Percentiles rank a stretch among this genome's conserved stretches.
Evolutionary conservation across 148 eudicot species (phyloP).

Genomic region (Rhododendron griersonianum): DNA sequence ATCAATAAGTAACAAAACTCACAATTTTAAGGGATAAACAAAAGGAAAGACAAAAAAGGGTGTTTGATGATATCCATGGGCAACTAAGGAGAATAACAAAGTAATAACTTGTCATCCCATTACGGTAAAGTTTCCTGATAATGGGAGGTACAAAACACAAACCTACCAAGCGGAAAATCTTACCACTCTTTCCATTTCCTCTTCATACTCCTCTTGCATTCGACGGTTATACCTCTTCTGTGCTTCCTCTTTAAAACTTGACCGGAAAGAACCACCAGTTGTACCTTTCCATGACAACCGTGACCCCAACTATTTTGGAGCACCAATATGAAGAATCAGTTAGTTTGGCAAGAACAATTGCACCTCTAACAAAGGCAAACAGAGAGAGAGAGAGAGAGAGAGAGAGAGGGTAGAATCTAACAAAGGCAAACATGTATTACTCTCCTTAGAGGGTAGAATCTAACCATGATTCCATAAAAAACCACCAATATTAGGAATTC

Average conservation of each 20-base stretch:
- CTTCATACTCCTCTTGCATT: slow-evolving; percentile 94
- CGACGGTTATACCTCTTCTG: slow-evolving; percentile 77
- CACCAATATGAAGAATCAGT: slow-evolving; percentile 14
- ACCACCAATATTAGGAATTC: not conserved
- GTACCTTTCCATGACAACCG: slow-evolving; percentile 52
- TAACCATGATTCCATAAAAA: not conserved
- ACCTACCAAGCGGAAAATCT: slow-evolving; percentile 1
- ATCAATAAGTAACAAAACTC: not conserved
- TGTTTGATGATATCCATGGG: not conserved
- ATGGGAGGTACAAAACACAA: not conserved
- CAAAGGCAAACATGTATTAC: not conserved
- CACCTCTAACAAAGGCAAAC: not conserved
- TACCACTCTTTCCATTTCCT: slow-evolving; percentile 98
- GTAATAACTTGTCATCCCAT: not conserved
- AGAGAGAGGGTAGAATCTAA: not conserved
- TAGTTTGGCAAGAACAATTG: not conserved
- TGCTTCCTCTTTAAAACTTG: slow-evolving; percentile 82
- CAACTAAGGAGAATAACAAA: not conserved
- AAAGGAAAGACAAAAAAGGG: not conserved
- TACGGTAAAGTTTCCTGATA: not conserved
- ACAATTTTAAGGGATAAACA: not conserved
- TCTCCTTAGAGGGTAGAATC: not conserved
- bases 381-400: not conserved
- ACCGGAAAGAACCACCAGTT: slow-evolving; percentile 55
- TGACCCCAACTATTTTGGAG: slow-evolving; percentile 47